Percentiles rank a stretch among this genome's conserved stretches.
Evolutionary conservation across 257 asterid genomes (phyloP).

Genomic region (Solanum gandarillasii): DNA sequence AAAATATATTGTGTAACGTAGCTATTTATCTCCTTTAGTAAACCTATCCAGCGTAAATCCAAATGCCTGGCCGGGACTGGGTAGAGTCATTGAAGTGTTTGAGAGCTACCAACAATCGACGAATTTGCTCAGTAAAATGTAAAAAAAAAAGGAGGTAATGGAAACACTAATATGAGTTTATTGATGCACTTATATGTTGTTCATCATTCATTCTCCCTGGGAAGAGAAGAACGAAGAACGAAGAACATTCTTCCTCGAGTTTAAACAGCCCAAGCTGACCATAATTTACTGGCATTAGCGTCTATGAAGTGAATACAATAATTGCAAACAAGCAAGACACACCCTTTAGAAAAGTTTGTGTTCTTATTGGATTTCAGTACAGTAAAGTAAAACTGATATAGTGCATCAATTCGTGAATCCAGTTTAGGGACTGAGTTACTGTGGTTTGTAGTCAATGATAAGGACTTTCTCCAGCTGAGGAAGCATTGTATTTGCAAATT

Average conservation of each 20-base stretch:
- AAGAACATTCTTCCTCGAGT: not conserved
- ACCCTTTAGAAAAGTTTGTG: not conserved
- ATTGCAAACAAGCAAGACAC: not conserved
- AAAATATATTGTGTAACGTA: not conserved
- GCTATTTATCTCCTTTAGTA: not conserved
- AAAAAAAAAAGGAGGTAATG: not conserved
- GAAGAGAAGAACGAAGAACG: not conserved
- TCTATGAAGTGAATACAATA: not conserved
- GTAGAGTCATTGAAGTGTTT: not conserved
- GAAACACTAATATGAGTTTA: not conserved
- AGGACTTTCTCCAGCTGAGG: conserved; percentile 58
- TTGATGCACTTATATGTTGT: not conserved
- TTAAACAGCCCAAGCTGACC: not conserved
- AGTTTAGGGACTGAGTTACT: conserved; percentile 26
- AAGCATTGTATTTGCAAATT: conserved; percentile 36
- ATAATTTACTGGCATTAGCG: not conserved
- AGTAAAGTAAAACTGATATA: not conserved
- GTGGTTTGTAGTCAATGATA: conserved; percentile 63
- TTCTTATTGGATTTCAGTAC: not conserved
- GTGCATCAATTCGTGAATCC: not conserved
- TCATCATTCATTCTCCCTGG: not conserved
- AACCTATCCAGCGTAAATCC: not conserved
- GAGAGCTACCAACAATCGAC: not conserved
- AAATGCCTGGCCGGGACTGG: not conserved
- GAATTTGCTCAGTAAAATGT: not conserved